Evolutionary conservation across 176 grass and related monocot species (phyloP).

Genomic region (Secale cereale): DNA sequence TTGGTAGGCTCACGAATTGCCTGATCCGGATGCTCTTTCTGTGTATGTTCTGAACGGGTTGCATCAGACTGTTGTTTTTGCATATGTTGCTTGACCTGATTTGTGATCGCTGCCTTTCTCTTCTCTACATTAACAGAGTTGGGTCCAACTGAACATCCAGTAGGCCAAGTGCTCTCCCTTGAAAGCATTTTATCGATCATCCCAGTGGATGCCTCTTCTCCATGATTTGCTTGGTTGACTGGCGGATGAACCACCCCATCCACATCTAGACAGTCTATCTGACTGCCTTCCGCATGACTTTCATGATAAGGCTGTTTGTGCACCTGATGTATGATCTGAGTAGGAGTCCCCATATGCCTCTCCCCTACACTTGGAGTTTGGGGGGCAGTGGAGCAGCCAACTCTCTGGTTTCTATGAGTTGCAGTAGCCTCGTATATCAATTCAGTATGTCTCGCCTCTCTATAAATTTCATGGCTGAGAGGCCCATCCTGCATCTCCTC

Average conservation of each 20-base stretch:
- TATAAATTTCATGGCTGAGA: constrained; percentile 1
- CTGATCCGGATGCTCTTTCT: neutral
- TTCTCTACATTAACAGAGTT: neutral
- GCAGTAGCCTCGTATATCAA: neutral
- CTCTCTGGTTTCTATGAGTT: neutral
- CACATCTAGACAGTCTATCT: neutral
- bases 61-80: neutral
- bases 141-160: neutral
- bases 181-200: neutral
- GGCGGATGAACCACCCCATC: neutral
- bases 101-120: neutral
- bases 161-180: neutral
- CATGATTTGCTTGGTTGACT: neutral
- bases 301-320: neutral
- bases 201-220: neutral
- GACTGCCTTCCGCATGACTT: neutral
- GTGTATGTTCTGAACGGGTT: neutral
- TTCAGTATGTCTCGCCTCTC: constrained; percentile 2
- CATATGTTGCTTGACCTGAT: neutral
- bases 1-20: neutral
- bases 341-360: neutral
- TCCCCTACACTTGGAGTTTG: neutral
- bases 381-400: neutral
- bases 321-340: neutral
- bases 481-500: neutral